Evolutionary conservation across 2,329 filamentous ascomycete species (phyloP).

Genomic region (Colletotrichum abscissum): DNA sequence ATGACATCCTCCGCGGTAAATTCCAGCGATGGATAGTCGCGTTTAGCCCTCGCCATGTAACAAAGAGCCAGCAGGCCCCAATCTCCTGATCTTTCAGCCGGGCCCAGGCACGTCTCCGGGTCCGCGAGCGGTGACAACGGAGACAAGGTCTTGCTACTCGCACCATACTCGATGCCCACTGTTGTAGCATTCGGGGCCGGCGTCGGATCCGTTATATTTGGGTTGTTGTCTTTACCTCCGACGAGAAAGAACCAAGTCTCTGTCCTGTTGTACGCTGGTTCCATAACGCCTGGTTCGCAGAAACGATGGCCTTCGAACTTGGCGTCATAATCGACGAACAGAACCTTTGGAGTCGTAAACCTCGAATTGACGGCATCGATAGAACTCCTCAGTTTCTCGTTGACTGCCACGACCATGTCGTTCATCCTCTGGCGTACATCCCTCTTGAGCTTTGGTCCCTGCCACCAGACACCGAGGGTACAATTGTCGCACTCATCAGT

Average conservation of each 20-base stretch:
- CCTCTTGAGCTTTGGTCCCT: constrained; percentile 53
- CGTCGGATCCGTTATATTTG: constrained; percentile 30
- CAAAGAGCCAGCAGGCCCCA: constrained; percentile 57
- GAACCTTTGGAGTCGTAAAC: constrained; percentile 49
- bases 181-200: constrained; percentile 34
- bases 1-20: constrained; percentile 41
- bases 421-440: constrained; percentile 55
- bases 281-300: constrained; percentile 51
- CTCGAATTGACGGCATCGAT: constrained; percentile 50
- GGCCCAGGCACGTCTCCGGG: constrained; percentile 48
- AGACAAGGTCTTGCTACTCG: constrained; percentile 39
- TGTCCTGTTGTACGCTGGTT: constrained; percentile 55
- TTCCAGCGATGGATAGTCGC: constrained; percentile 48
- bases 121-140: constrained; percentile 48
- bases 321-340: constrained; percentile 58
- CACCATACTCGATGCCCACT: constrained; percentile 6
- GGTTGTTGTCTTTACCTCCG: constrained; percentile 53
- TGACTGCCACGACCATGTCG: constrained; percentile 54
- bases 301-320: constrained; percentile 59
- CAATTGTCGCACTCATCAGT: constrained; percentile 56
- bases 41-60: constrained; percentile 55
- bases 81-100: constrained; percentile 50
- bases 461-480: constrained; percentile 59
- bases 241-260: constrained; percentile 63
- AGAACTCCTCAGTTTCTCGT: constrained; percentile 50